Evolutionary conservation across 1,284 basidiomycete genomes (phyloP), one percentile per base, ranked within the genome.

Genomic region (Ceratobasidium sp.): DNA sequence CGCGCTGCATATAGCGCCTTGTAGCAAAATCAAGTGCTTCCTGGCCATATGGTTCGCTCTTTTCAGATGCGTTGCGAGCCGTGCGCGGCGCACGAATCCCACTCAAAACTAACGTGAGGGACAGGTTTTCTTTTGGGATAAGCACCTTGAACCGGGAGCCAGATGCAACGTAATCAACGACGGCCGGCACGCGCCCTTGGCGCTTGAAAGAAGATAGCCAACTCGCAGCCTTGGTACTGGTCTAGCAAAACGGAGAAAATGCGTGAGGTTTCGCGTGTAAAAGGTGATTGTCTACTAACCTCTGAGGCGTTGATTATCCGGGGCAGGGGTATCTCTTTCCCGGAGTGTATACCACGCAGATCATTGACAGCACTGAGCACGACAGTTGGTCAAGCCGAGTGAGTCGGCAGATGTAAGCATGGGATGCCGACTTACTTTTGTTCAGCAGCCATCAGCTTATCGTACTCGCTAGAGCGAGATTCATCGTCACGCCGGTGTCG

Each of bases 401-500:
- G 50, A 43, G 34, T 21, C 36, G 12, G 23, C 43, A 23, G 5
- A n/a, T 48, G 21, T 59, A 41, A 12, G 62, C 30, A 57, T 57
- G 18, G 10, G 34, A 45, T 21, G 6, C 83, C 50, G 50, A 34
- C 91, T 81, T 77, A 95, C 92, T 82, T 83, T 85, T 92, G 94
- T 83, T 99, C 97, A 16, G 96, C 96, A 45, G 92, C 89, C 87
- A 98, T 95, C 52, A 98, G 85, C 80, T 94, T 94, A 82, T 99
- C 97, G 76, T 93, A 95, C 79, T 98, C 96, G 14, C 92, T 87
- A 23, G 96, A 97, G 62, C 96, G 89, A 77, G 97, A 93, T 81
- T 98, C 97, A 79, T 98, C 97, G 77, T 97, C 96, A 50, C 94
- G 89, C 77, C 90, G 92, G 81, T 99, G 97, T 60, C 96, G 89